These are phyloP conservation scores for Pythium phragmitis DNA, from an alignment of 352 stramenopile genomes.

Conservation along the genomic window DNA sequence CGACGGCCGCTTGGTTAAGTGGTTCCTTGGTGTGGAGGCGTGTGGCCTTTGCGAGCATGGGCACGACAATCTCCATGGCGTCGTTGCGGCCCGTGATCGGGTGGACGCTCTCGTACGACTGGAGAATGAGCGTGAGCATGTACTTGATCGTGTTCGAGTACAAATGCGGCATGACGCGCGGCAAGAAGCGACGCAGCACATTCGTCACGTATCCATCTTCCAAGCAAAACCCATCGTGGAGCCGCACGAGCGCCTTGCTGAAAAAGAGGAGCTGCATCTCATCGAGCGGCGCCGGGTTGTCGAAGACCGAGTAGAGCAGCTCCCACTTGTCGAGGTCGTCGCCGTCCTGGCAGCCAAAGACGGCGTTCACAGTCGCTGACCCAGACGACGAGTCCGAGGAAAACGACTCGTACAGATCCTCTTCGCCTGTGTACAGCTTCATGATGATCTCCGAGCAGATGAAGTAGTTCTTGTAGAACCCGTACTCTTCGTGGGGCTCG, in stretches of 20 bases:
- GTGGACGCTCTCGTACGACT: slow-evolving; percentile 88
- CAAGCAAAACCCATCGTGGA: slow-evolving; percentile 85
- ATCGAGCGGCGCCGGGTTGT: slow-evolving; percentile 71
- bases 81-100: slow-evolving; percentile 86
- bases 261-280: slow-evolving; percentile 89
- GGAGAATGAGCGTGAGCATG: slow-evolving; percentile 85
- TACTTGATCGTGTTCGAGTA: slow-evolving; percentile 91
- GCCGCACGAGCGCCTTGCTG: slow-evolving; percentile 82
- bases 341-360: slow-evolving; percentile 79
- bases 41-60: slow-evolving; percentile 56
- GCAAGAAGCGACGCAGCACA: slow-evolving; percentile 77
- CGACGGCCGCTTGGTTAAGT: slow-evolving; percentile 54
- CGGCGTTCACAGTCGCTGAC: slow-evolving; percentile 54
- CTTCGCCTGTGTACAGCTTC: slow-evolving; percentile 87
- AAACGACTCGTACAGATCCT: slow-evolving; percentile 88
- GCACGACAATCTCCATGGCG: slow-evolving; percentile 82
- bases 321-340: slow-evolving; percentile 80
- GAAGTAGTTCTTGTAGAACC: slow-evolving; percentile 89
- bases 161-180: slow-evolving; percentile 72
- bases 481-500: slow-evolving; percentile 85
- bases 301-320: slow-evolving; percentile 81
- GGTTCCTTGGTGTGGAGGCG: slow-evolving; percentile 34
- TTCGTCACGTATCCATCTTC: slow-evolving; percentile 86
- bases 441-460: slow-evolving; percentile 90
- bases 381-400: slow-evolving; percentile 80